phyloP scores from a whole-genome alignment of 495 filamentous ascomycete species.

The Penicillium simplicissimum region DNA sequence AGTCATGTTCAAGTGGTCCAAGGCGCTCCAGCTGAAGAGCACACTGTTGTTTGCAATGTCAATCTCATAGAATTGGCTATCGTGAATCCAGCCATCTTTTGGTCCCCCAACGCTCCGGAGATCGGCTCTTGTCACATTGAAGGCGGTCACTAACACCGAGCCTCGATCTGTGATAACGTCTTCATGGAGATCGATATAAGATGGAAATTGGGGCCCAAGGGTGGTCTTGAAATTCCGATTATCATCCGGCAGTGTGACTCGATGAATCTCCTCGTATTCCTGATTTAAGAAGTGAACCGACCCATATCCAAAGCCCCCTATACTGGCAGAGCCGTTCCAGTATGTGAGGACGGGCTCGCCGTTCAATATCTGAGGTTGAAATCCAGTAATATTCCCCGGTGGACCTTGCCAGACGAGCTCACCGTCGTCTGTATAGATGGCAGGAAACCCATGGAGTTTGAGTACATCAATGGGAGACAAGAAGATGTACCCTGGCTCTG shows the following conservation, averaged over 20 bases:
- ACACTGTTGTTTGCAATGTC: constrained; percentile 34
- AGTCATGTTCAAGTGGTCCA: constrained; percentile 13
- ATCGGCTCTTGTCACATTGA: constrained; percentile 42
- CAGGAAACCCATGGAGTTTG: not conserved
- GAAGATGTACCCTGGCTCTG: constrained; percentile 5
- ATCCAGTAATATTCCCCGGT: not conserved
- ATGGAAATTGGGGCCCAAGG: constrained; percentile 5
- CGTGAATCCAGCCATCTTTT: constrained; percentile 43
- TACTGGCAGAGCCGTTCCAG: constrained; percentile 3
- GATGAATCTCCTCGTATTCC: constrained; percentile 37
- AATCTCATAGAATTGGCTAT: constrained; percentile 46
- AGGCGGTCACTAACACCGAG: constrained; percentile 48
- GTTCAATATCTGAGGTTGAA: not conserved
- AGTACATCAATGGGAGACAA: not conserved
- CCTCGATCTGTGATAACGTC: constrained; percentile 34
- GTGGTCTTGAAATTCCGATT: constrained; percentile 9
- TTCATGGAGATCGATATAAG: constrained; percentile 33
- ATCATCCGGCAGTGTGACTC: constrained; percentile 14
- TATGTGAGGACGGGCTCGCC: not conserved
- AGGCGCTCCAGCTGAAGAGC: constrained; percentile 31
- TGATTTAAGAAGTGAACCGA: constrained; percentile 35
- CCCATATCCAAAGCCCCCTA: constrained; percentile 22
- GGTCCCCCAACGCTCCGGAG: constrained; percentile 37
- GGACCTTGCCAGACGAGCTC: constrained; percentile 2
- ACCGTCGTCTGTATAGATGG: constrained; percentile 3